Base-by-base conservation (phyloP, 2,329 filamentous ascomycete species). In the Colletotrichum sp. region DNA sequence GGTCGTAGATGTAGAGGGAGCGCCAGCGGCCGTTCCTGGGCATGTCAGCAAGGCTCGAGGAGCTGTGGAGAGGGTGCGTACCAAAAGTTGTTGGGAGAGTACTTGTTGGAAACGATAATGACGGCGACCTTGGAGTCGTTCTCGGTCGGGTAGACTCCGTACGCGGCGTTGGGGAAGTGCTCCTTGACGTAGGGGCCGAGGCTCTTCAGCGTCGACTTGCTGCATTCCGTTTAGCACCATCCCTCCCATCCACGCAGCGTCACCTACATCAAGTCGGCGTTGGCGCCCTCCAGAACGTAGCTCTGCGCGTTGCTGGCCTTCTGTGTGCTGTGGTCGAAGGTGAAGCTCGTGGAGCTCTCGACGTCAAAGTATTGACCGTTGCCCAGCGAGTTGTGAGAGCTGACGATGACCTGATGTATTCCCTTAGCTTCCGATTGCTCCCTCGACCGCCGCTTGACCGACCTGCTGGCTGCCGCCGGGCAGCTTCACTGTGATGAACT, bases 81-180 rank as follows among this genome's bases (percentile, higher is more conserved):
- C 96, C 97, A 98, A 90, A 96, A 99, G 89, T 99, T 99, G 84
- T 96, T 95, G 9, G 97, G 97, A 81, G 95, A 98, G 88, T 98
- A 98, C 86, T 98, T 98, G 89, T 97, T 98, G 72, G 96, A 95
- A 65, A 98, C 96, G 66, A 98, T 92, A 70, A 98, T 86, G 78
- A 98, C 89, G 64, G 96, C 95, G 76, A 98, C 86, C 80, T 93
- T 92, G 32, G 91, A 91, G 83, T 96, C 94, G 78, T 93, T 89
- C 80, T 95, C 91, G 79, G 92, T 93, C 13, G 96, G 95, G 84
- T 95, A 98, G 65, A 95, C 95, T 79, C 96, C 95, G 79, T 94
- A 94, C 15, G 94, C 92, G 69, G 93, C 94, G 80, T 92, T 94
- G 12, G 95, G 93, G 84, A 96, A 99, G 87, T 99, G 97, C 84